Evolutionary conservation across 202 grass and related monocot species (phyloP).

Genomic region (Digitaria exilis): DNA sequence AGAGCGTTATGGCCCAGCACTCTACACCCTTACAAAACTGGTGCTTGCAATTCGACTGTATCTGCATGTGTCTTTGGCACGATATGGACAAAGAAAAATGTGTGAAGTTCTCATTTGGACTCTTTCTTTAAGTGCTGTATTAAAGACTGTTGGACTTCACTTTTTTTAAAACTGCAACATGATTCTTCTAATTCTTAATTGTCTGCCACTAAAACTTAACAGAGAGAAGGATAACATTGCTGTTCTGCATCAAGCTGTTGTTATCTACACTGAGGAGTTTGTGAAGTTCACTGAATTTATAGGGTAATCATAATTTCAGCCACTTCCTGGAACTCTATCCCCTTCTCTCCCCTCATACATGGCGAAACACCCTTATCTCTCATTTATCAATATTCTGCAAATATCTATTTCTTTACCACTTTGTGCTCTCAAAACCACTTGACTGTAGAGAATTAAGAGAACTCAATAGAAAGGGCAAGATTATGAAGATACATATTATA

Average conservation of each 20-base stretch:
- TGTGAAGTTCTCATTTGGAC: slow-evolving; percentile 43
- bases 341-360: not conserved
- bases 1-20: slow-evolving; percentile 83
- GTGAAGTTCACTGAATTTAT: slow-evolving; percentile 88
- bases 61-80: slow-evolving; percentile 65
- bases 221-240: slow-evolving; percentile 69
- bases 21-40: slow-evolving; percentile 86
- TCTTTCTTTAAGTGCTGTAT: slow-evolving; percentile 29
- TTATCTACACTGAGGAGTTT: slow-evolving; percentile 71
- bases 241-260: slow-evolving; percentile 68
- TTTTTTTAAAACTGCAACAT: slow-evolving; percentile 10
- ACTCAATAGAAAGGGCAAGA: not conserved
- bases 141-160: not conserved
- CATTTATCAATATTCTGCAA: not conserved
- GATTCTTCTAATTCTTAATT: slow-evolving; percentile 23
- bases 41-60: slow-evolving; percentile 72
- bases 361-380: not conserved
- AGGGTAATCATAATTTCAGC: slow-evolving; percentile 57
- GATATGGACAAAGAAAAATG: slow-evolving; percentile 67
- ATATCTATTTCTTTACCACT: not conserved
- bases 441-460: not conserved
- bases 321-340: not conserved
- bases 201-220: slow-evolving; percentile 38
- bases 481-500: not conserved
- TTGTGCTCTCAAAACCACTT: not conserved